Base-by-base conservation (phyloP, 495 filamentous ascomycete species). In the Talaromyces trachyspermus region DNA sequence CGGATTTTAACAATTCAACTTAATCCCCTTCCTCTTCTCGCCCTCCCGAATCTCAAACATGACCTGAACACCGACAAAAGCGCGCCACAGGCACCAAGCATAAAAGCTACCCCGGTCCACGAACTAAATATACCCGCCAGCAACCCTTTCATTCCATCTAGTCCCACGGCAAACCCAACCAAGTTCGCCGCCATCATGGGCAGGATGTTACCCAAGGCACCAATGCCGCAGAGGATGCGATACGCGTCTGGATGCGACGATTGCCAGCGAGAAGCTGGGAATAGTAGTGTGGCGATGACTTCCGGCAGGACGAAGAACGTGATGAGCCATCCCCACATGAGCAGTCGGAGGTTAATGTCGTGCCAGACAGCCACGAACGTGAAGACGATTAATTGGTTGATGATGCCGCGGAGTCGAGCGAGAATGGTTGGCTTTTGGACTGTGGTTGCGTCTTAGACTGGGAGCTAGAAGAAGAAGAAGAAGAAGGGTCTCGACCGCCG, bases 301-400 rank as follows among this genome's bases (percentile, higher is more conserved):
- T 97, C 94, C 0, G 92, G 92, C 19, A 96, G 59, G 58, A 99
- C 84, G 66, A 99, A 99, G 9, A 96, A 64, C 3, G 90, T 88
- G 35, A 97, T 78, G 41, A 99, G 70, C 92, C 92, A 99, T 11
- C 92, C 89, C 92, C 92, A 99, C 58, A 92, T 83, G 11, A 99
- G 77, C 19, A 99, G 75, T 36, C 83, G 79, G n/a, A 96, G 77
- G 57, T 90, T 81, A 61, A 99, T 94, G 56, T 99, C 92, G 63
- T 99, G 92, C 92, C 92, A 99, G 30, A 99, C 71, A 5, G 94
- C 92, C 23, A 99, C 92, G 52, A 99, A 99, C 2, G 89, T 95
- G 60, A 99, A 99, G 2, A 95, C 85, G n/a, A 81, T 67, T 9
- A 89, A 68, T 57, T 86, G 88, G 42, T 91, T 95, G 26, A 81